Base-by-base conservation (phyloP, 1,139 yeast species). In the Scheffersomyces stambukii region DNA sequence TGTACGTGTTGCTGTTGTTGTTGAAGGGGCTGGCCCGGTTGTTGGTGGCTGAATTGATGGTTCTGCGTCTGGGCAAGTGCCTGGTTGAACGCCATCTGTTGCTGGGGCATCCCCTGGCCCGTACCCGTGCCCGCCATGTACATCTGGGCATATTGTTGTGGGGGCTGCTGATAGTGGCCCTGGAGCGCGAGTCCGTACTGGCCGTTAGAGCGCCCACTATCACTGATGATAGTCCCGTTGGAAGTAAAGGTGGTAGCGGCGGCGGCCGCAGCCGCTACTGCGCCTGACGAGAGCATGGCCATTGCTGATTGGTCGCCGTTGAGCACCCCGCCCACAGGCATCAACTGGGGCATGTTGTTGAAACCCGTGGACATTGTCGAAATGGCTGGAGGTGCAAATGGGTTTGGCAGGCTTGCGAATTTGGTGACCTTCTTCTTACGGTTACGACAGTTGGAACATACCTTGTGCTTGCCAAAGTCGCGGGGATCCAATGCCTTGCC, bases 391-490 rank as follows among this genome's bases (percentile, higher is more conserved):
- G n/a, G n/a, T n/a, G n/a, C n/a, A n/a, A n/a, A n/a, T n/a, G n/a
- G n/a, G n/a, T n/a, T n/a, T n/a, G n/a, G n/a, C n/a, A n/a, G n/a
- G n/a, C n/a, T n/a, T n/a, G n/a, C n/a, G 19, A 23, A 9, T 15
- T 9, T 13, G 25, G 14, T 6, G 15, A 17, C 16, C 42, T 63
- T 64, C 53, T 66, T 75, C 59, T 76, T 75, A 37, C 75, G 64
- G 23, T 62, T 57, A 31, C 83, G 60, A 43, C 84, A 77, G 22
- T 45, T 50, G 8, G 49, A 35, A 45, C 84, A 77, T 14, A 75
- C 78, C 49, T 77, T 77, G 42, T 72, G 77, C 25, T 62, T 65
- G 18, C 71, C 72, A 28, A 65, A 60, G 32, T 70, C 77, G 6
- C 50, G 60, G 3, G 62, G 56, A 17, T 52, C 59, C 38, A 77